Conservation (phyloP, 805 yeast genomes). For the Cyberlindnera sargentensis region DNA sequence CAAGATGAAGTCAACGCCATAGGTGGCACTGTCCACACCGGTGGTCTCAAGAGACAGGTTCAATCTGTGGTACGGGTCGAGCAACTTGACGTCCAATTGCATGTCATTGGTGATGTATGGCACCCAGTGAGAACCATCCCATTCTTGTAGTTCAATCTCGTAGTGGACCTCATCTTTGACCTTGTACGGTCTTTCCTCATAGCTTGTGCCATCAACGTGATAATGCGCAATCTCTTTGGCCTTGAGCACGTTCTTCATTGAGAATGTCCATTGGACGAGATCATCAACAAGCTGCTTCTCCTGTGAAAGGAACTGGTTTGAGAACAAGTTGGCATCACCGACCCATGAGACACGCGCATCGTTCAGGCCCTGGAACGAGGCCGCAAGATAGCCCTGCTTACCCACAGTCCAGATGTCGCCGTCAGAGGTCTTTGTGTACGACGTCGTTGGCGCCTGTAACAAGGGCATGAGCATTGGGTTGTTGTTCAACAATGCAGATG, state of each 20-base stretch:
- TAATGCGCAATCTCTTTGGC: conserved; percentile 47
- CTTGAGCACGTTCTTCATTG: conserved; percentile 56
- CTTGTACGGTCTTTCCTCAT: conserved; percentile 49
- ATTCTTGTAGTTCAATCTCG: conserved; percentile 39
- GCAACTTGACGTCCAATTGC: conserved; percentile 81
- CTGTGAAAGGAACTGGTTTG: conserved; percentile 29
- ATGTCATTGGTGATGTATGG: conserved; percentile 59
- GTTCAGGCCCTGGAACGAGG: conserved; percentile 70
- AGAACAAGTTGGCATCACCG: conserved; percentile 58
- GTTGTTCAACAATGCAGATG: conserved; percentile 66
- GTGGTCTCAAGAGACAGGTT: conserved; percentile 40
- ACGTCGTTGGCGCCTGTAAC: conserved; percentile 55
- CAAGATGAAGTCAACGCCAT: conserved; percentile 49
- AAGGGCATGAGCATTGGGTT: conserved; percentile 67
- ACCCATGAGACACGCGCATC: conserved; percentile 79
- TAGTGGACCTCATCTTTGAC: conserved; percentile 66
- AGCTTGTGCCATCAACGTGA: conserved; percentile 36
- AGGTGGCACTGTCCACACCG: conserved; percentile 33
- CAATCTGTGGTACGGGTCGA: conserved; percentile 91
- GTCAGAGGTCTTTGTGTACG: conserved; percentile 46
- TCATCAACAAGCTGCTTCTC: conserved; percentile 34
- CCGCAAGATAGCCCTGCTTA: conserved; percentile 67
- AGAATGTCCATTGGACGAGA: conserved; percentile 66
- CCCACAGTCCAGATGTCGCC: conserved; percentile 71
- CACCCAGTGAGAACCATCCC: conserved; percentile 55